These are phyloP conservation scores for Colletotrichum zoysiae DNA, from an alignment of 2,329 filamentous ascomycete species.

Conservation along the genomic window DNA sequence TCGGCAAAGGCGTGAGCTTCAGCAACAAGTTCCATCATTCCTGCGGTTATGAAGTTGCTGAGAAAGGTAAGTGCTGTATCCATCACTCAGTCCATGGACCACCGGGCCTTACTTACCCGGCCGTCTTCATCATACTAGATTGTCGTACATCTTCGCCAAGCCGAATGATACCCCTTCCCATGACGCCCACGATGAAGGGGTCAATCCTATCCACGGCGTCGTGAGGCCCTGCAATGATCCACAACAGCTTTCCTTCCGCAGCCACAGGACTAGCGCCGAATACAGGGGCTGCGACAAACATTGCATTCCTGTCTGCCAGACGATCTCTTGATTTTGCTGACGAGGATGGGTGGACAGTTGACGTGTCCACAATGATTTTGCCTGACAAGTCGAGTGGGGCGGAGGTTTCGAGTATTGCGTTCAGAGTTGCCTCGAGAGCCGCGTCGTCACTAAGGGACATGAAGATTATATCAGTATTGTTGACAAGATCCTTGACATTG, in stretches of 20 bases:
- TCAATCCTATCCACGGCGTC: slow-evolving; percentile 51
- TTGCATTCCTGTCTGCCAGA: slow-evolving; percentile 48
- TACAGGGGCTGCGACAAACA: slow-evolving; percentile 61
- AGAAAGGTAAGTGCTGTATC: rapidly evolving
- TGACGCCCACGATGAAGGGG: slow-evolving; percentile 57
- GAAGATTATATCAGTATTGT: slow-evolving; percentile 52
- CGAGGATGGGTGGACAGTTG: slow-evolving; percentile 62
- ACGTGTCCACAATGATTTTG: slow-evolving; percentile 64
- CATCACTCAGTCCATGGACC: background rate
- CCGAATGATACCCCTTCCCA: slow-evolving; percentile 56
- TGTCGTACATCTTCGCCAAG: slow-evolving; percentile 58
- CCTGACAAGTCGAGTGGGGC: slow-evolving; percentile 43
- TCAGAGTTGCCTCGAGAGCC: slow-evolving; percentile 52
- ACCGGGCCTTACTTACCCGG: slow-evolving; percentile 50
- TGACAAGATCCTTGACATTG: slow-evolving; percentile 47
- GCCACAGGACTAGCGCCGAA: slow-evolving; percentile 66
- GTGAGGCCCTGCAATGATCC: slow-evolving; percentile 58
- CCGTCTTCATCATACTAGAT: slow-evolving; percentile 62
- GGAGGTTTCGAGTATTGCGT: slow-evolving; percentile 46
- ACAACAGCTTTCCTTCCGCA: slow-evolving; percentile 58
- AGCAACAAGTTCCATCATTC: slow-evolving; percentile 61
- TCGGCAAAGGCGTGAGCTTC: slow-evolving; percentile 65
- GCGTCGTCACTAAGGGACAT: slow-evolving; percentile 59
- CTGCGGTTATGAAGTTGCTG: slow-evolving; percentile 63
- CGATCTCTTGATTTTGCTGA: slow-evolving; percentile 48